These are phyloP conservation scores for Zymoseptoria ardabiliae DNA, from an alignment of 2,329 filamentous ascomycete genomes.

Conservation along the genomic window DNA sequence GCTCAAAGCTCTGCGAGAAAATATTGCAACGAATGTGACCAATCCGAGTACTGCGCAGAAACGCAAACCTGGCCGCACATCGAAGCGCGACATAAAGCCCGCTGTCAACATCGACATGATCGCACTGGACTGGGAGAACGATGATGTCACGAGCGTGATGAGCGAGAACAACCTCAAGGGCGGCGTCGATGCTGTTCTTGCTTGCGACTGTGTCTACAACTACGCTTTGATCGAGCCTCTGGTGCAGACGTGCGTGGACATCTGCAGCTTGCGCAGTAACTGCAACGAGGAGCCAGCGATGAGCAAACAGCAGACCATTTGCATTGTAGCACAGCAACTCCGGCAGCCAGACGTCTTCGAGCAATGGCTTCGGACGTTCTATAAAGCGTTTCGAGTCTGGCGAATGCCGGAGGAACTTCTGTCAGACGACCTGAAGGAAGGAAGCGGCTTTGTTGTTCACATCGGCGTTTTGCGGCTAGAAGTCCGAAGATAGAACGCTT, in stretches of 20 bases:
- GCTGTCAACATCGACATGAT: slow-evolving; percentile 17
- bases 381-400: slow-evolving; percentile 64
- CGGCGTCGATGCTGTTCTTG: slow-evolving; percentile 54
- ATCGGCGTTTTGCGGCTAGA: slow-evolving; percentile 52
- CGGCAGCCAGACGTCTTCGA: slow-evolving; percentile 80
- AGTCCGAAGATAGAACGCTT: background rate
- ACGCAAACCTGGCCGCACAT: background rate
- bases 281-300: background rate
- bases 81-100: background rate
- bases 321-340: slow-evolving; percentile 82
- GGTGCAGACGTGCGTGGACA: slow-evolving; percentile 65
- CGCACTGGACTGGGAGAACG: slow-evolving; percentile 72
- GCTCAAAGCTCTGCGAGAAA: slow-evolving; percentile 65
- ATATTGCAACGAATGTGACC: slow-evolving; percentile 57
- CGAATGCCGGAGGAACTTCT: slow-evolving; percentile 60
- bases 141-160: slow-evolving; percentile 39
- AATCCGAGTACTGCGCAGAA: background rate
- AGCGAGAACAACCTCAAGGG: slow-evolving; percentile 40
- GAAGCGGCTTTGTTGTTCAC: slow-evolving; percentile 76
- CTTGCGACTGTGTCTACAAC: slow-evolving; percentile 95
- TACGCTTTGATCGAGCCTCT: slow-evolving; percentile 75
- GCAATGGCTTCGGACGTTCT: slow-evolving; percentile 66
- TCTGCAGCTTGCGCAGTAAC: slow-evolving; percentile 52
- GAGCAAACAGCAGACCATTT: slow-evolving; percentile 52
- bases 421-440: slow-evolving; percentile 50